Percentiles rank a stretch among this genome's conserved stretches.
Evolutionary conservation across 2,329 filamentous ascomycete species (phyloP).

Genomic region (Stachybotrys chartarum): DNA sequence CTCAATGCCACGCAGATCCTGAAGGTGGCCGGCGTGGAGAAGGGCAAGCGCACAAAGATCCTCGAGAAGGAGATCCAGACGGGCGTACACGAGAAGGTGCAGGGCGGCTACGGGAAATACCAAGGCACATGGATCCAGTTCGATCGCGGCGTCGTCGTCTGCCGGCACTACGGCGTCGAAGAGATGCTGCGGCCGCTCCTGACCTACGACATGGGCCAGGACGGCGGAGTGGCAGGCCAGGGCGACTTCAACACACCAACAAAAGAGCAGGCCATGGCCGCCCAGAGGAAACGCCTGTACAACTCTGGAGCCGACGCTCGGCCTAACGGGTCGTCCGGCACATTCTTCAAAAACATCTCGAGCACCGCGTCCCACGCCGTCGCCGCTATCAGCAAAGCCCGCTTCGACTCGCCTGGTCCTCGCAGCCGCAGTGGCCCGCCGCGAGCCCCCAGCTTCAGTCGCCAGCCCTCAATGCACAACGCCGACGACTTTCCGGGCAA

Average conservation of each 20-base stretch:
- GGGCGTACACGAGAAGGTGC: slow-evolving; percentile 96
- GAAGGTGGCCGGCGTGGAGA: slow-evolving; percentile 94
- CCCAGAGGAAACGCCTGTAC: slow-evolving; percentile 87
- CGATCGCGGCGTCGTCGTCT: slow-evolving; percentile 85
- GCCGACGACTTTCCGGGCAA: slow-evolving; percentile 60
- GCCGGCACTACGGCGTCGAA: slow-evolving; percentile 71
- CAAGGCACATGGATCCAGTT: slow-evolving; percentile 99
- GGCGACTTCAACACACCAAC: slow-evolving; percentile 88
- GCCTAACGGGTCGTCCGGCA: slow-evolving; percentile 63
- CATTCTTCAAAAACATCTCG: slow-evolving; percentile 97
- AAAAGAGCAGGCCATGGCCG: slow-evolving; percentile 98
- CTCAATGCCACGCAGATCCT: slow-evolving; percentile 97
- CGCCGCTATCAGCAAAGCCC: slow-evolving; percentile 91
- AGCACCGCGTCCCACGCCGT: slow-evolving; percentile 88
- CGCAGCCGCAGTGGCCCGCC: slow-evolving; percentile 57
- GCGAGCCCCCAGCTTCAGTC: slow-evolving; percentile 61
- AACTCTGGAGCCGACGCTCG: slow-evolving; percentile 61
- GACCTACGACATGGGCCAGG: slow-evolving; percentile 73
- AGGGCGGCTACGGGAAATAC: slow-evolving; percentile 97
- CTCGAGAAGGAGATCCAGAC: slow-evolving; percentile 96
- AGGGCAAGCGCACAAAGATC: slow-evolving; percentile 95
- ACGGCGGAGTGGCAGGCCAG: slow-evolving; percentile 63
- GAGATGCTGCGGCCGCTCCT: slow-evolving; percentile 67
- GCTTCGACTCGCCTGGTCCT: slow-evolving; percentile 80
- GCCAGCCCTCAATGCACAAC: slow-evolving; percentile 66